Conservation (phyloP, 441 rosid species). For the Jatropha multifida region DNA sequence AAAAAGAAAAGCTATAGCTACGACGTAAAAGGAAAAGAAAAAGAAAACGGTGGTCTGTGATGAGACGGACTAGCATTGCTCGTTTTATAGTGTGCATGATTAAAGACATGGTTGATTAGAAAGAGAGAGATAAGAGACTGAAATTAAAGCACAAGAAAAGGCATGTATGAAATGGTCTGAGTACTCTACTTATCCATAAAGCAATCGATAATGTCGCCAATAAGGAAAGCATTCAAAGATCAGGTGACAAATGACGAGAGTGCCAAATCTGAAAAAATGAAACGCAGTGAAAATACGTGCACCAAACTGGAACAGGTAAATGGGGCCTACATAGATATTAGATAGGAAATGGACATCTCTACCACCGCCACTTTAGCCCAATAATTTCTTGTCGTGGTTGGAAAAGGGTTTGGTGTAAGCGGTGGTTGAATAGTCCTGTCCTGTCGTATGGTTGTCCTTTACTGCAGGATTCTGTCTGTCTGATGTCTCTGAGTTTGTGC, state of each 20-base stretch:
- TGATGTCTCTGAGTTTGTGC: neutral
- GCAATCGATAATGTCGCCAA: conserved; percentile 30
- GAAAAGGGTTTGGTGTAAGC: conserved; percentile 7
- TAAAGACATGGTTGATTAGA: neutral
- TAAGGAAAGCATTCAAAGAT: conserved; percentile 4
- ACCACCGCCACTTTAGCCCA: conserved; percentile 20
- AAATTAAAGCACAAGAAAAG: conserved; percentile 13
- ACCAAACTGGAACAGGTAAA: no score
- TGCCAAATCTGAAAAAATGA: neutral
- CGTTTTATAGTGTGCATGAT: conserved; percentile 7
- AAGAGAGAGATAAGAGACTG: conserved; percentile 22
- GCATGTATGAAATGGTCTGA: neutral
- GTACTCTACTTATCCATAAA: conserved; percentile 43
- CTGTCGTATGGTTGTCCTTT: neutral
- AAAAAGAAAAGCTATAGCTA: no score
- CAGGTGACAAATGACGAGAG: conserved; percentile 15
- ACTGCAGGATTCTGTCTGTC: neutral
- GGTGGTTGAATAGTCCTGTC: conserved; percentile 33
- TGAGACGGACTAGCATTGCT: neutral
- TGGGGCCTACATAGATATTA: no score
- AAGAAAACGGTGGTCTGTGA: neutral
- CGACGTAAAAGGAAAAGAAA: neutral
- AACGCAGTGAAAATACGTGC: neutral
- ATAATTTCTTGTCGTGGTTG: no score
- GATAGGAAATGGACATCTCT: conserved; percentile 18